phyloP scores from a whole-genome alignment of 2,329 filamentous ascomycete species.

The Geoglossum cookeanum region DNA sequence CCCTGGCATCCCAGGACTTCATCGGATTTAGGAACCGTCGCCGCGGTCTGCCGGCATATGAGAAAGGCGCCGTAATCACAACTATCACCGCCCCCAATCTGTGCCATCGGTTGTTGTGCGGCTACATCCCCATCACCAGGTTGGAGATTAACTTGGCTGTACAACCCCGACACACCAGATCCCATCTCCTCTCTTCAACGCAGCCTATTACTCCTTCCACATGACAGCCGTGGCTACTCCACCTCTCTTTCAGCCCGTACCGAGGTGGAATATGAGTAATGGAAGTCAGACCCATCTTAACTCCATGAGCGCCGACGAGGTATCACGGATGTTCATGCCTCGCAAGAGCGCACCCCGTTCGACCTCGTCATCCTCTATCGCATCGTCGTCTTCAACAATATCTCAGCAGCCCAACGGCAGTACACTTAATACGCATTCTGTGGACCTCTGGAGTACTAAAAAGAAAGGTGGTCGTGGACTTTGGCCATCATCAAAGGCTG shows the following conservation, averaged over 20 bases:
- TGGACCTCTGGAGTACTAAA: conserved; percentile 23
- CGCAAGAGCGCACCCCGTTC: conserved; percentile 72
- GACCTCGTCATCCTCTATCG: conserved; percentile 77
- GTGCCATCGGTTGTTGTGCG: background rate
- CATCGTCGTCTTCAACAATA: conserved; percentile 46
- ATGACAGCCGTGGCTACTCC: conserved; percentile 52
- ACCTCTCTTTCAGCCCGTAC: conserved; percentile 40
- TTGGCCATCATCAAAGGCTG: conserved; percentile 47
- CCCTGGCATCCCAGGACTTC: background rate
- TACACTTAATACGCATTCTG: conserved; percentile 13
- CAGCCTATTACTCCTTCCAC: conserved; percentile 10
- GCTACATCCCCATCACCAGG: background rate
- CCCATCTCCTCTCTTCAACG: background rate
- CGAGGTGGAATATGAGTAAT: conserved; percentile 39
- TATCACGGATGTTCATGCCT: conserved; percentile 72
- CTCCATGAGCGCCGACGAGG: conserved; percentile 68
- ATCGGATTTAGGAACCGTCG: background rate
- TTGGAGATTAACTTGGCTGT: background rate
- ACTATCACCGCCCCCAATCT: background rate
- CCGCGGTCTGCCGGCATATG: no score
- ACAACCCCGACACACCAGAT: background rate
- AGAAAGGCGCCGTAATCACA: background rate
- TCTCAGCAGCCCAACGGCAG: conserved; percentile 45
- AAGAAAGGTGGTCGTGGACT: conserved; percentile 35
- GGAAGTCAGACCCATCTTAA: conserved; percentile 39